Evolutionary conservation across 139 green algal species (phyloP).

Genomic region (Coelastrella sp.): DNA sequence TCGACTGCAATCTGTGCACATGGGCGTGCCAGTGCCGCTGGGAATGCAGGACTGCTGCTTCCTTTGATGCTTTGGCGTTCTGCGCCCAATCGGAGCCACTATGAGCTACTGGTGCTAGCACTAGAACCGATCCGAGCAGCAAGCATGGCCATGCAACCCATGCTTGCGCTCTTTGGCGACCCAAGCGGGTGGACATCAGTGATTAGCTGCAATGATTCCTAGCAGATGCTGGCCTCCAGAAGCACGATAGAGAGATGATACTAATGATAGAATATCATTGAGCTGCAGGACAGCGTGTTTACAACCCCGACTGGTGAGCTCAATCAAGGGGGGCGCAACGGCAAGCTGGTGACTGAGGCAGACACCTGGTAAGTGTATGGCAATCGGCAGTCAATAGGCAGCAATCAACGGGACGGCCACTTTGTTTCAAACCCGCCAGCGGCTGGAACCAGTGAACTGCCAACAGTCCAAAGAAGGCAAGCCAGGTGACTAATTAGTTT

Average conservation of each 20-base stretch:
- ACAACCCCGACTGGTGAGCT: too few relatives aligned
- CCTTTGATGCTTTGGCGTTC: background rate
- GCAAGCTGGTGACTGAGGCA: background rate
- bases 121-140: background rate
- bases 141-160: background rate
- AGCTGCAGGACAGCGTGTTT: too few relatives aligned
- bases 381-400: too few relatives aligned
- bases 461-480: background rate
- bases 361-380: background rate
- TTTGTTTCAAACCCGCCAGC: background rate
- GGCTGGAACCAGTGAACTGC: background rate
- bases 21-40: slow-evolving; percentile 4
- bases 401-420: too few relatives aligned
- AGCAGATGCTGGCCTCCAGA: too few relatives aligned
- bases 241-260: too few relatives aligned
- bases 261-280: too few relatives aligned
- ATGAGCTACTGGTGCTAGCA: background rate
- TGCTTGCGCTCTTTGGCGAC: too few relatives aligned
- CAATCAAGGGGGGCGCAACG: background rate
- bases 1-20: slow-evolving; percentile 8
- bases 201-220: too few relatives aligned
- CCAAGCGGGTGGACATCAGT: too few relatives aligned
- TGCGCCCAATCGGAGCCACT: background rate
- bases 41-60: background rate
- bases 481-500: background rate